Evolutionary conservation across 345 rosid species (phyloP).

Genomic region (Populus alba): DNA sequence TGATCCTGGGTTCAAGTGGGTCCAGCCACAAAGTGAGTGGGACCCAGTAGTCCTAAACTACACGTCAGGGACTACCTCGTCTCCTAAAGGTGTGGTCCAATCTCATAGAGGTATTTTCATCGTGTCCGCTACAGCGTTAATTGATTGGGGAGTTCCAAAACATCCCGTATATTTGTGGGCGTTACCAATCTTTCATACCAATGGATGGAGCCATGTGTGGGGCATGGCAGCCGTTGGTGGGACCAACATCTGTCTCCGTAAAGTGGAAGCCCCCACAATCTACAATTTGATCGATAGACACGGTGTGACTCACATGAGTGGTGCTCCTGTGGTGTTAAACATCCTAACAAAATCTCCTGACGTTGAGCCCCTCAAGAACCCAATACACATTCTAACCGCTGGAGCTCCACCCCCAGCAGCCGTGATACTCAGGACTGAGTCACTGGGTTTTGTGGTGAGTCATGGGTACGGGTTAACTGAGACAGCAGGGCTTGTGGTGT

Average conservation of each 20-base stretch:
- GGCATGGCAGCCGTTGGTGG: slow-evolving; percentile 26
- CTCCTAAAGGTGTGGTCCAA: slow-evolving; percentile 28
- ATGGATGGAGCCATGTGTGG: slow-evolving; percentile 30
- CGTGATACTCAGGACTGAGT: slow-evolving; percentile 10
- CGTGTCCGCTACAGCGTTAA: neutral
- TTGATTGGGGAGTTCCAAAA: slow-evolving; percentile 21
- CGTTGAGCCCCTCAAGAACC: neutral
- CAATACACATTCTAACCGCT: slow-evolving; percentile 15
- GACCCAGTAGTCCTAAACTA: slow-evolving; percentile 22
- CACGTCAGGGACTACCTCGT: slow-evolving; percentile 30
- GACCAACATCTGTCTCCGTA: slow-evolving; percentile 22
- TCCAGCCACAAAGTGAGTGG: slow-evolving; percentile 24
- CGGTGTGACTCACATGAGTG: slow-evolving; percentile 32
- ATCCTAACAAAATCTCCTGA: slow-evolving; percentile 19
- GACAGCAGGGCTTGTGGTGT: slow-evolving; percentile 8
- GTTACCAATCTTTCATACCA: slow-evolving; percentile 28
- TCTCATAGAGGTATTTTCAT: slow-evolving; percentile 17
- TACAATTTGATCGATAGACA: slow-evolving; percentile 17
- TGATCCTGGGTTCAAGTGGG: slow-evolving; percentile 21
- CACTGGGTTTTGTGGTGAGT: slow-evolving; percentile 27
- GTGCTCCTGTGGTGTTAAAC: slow-evolving; percentile 26
- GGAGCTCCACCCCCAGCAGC: slow-evolving; percentile 27
- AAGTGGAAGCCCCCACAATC: slow-evolving; percentile 12
- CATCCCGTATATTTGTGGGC: slow-evolving; percentile 23
- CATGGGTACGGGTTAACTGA: slow-evolving; percentile 30